These are phyloP conservation scores for Micractinium sp. DNA, from an alignment of 139 green algal species.

Conservation along the genomic window DNA sequence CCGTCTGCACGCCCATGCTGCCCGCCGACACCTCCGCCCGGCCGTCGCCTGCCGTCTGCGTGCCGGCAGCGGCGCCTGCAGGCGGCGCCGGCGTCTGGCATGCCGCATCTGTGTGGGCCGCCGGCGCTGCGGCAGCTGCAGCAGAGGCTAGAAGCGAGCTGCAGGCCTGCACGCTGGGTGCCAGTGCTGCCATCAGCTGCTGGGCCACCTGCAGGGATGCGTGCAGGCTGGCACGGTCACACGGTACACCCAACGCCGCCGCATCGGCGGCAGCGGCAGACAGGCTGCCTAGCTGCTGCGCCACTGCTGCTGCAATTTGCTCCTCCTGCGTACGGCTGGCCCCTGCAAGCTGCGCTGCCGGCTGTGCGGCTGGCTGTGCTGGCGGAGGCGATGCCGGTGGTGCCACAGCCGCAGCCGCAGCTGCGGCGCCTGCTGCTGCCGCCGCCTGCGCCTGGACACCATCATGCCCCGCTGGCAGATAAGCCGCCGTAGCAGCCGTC, in stretches of 20 bases:
- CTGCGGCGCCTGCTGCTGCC: not conserved
- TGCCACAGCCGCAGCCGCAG: not conserved
- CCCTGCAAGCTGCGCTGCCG: not conserved
- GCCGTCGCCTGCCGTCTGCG: not conserved
- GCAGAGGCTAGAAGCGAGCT: not conserved
- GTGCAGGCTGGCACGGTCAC: not conserved
- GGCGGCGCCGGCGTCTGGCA: not conserved
- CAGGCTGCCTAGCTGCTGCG: not conserved
- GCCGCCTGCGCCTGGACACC: not conserved
- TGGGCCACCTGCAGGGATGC: not conserved
- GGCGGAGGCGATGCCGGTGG: not conserved
- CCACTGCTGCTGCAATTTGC: not conserved
- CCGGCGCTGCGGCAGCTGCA: not conserved
- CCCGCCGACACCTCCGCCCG: not conserved
- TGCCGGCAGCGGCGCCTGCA: not conserved
- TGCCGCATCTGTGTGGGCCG: not conserved
- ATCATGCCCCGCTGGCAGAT: no score
- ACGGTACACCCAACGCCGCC: not conserved
- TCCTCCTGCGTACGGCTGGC: not conserved
- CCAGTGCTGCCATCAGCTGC: constrained; percentile 8
- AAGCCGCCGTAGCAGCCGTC: not conserved
- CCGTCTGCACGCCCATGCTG: not conserved
- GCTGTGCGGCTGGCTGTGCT: not conserved
- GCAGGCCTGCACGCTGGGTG: not conserved
- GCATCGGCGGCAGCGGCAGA: not conserved